Evolutionary conservation across 2,329 filamentous ascomycete genomes (phyloP), one percentile per base, ranked within the genome.

Genomic region (Byssochlamys sp.): DNA sequence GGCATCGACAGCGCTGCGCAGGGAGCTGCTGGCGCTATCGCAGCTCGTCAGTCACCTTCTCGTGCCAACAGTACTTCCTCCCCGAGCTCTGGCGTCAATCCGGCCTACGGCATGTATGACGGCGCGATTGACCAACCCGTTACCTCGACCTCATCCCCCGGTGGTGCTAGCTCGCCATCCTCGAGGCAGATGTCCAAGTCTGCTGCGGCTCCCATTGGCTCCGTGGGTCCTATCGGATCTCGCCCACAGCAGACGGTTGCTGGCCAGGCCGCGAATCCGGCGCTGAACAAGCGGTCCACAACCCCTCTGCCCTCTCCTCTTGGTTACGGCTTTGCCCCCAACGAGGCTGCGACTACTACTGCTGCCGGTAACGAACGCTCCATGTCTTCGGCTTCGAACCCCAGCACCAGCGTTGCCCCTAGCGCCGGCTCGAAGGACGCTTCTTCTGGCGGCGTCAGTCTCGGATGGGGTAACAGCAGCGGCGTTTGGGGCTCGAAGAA

Each of bases 221-320:
- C 88, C 3, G 91, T 97, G 55, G 92, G 91, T 25, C 92, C 94
- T 19, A 97, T 97, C 65, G 94, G 94, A 62, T 96, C 92, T 58
- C 87, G 94, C 51, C 92, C 92, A 19, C 82, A 80, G 45, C 81
- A 79, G 33, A 75, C 83, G n/a, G 75, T 73, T 31, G 63, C 70
- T 45, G 72, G 69, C 28, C 73, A 74, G 55, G 66, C 74, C 7
- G 70, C 78, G 31, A 86, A 85, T 66, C 80, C 82, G 33, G 79
- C 81, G 9, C 72, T 89, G 64, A 88, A 81, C 73, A 94, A 94
- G 75, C 89, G 90, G 59, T 90, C 91, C 0, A 95, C 90, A 6
- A 95, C 91, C 2, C 91, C 92, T 56, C 81, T 96, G 29, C 86
- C 91, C n/a, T 95, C 91, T n/a, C 91, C 91, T 11, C 79, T 94